phyloP scores from a whole-genome alignment of 2,329 filamentous ascomycete genomes.

The Colletotrichum sp. region DNA sequence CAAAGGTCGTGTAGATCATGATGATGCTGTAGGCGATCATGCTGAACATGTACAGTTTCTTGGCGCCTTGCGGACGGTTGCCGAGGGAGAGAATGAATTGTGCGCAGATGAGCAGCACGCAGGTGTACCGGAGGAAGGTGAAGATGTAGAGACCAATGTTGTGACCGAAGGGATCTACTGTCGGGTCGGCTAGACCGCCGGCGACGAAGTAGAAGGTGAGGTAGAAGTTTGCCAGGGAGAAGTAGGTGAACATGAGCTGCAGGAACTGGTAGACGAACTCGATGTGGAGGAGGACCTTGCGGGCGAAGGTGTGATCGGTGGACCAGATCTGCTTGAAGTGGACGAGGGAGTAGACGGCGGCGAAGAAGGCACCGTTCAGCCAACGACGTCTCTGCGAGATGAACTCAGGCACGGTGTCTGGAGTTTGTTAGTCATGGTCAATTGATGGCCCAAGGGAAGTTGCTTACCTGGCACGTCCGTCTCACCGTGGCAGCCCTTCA shows the following conservation, averaged over 20 bases:
- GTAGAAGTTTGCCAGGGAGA: slow-evolving; percentile 98
- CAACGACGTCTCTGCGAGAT: slow-evolving; percentile 95
- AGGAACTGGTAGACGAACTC: slow-evolving; percentile 97
- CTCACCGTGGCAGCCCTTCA: slow-evolving; percentile 94
- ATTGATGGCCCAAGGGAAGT: not conserved
- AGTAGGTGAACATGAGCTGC: slow-evolving; percentile 93
- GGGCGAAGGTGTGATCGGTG: slow-evolving; percentile 88
- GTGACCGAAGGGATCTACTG: slow-evolving; percentile 90
- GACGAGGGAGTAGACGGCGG: slow-evolving; percentile 94
- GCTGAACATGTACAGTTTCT: slow-evolving; percentile 84
- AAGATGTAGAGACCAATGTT: slow-evolving; percentile 86
- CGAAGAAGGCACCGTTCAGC: slow-evolving; percentile 99
- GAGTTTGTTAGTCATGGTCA: not conserved
- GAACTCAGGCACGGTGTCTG: slow-evolving; percentile 94
- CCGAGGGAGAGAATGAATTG: slow-evolving; percentile 98
- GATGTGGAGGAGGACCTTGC: slow-evolving; percentile 91
- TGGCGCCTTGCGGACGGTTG: slow-evolving; percentile 93
- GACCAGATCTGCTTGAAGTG: slow-evolving; percentile 93
- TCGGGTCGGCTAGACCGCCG: slow-evolving; percentile 80
- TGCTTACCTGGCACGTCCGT: slow-evolving; percentile 92
- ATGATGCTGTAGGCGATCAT: slow-evolving; percentile 93
- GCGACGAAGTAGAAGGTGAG: slow-evolving; percentile 98
- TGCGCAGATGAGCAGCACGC: slow-evolving; percentile 85
- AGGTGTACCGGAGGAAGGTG: slow-evolving; percentile 82
- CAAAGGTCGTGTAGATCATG: slow-evolving; percentile 95